Conservation (phyloP, 331 rosid genomes). For the Ulmus americana region DNA sequence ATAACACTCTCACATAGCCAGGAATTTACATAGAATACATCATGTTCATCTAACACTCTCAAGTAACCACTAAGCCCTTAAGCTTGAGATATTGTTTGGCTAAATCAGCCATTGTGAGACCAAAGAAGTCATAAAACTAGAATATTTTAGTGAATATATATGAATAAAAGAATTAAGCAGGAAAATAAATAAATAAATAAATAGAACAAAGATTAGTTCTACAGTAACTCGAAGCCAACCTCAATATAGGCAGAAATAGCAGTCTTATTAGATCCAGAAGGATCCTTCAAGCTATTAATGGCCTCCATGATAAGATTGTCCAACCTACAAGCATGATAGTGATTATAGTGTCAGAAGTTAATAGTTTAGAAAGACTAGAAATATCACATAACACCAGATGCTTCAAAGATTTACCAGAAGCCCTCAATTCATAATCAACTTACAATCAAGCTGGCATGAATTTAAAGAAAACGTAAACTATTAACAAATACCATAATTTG, state of each 20-base stretch:
- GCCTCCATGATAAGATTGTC: conserved; percentile 88
- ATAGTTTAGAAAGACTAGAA: background rate
- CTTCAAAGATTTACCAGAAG: background rate
- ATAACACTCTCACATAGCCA: too few relatives aligned
- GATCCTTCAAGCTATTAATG: conserved; percentile 63
- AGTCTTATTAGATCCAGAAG: conserved; percentile 83
- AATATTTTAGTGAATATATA: background rate
- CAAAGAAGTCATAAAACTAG: background rate
- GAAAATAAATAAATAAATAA: conserved; percentile 4
- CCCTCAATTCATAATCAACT: background rate
- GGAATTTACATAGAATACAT: background rate
- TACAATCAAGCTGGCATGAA: background rate
- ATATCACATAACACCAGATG: background rate
- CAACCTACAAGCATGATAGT: conserved; percentile 41
- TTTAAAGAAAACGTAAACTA: background rate
- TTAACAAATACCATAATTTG: background rate
- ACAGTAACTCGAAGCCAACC: conserved; percentile 37
- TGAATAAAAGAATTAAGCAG: background rate
- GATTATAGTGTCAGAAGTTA: background rate
- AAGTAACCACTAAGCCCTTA: background rate
- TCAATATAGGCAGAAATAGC: conserved; percentile 72
- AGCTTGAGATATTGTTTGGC: background rate
- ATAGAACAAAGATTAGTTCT: background rate
- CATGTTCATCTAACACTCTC: conserved; percentile 1
- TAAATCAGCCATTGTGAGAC: background rate